phyloP scores from a whole-genome alignment of 192 early-diverging fungal genomes.

The Coemansia javaensis region DNA sequence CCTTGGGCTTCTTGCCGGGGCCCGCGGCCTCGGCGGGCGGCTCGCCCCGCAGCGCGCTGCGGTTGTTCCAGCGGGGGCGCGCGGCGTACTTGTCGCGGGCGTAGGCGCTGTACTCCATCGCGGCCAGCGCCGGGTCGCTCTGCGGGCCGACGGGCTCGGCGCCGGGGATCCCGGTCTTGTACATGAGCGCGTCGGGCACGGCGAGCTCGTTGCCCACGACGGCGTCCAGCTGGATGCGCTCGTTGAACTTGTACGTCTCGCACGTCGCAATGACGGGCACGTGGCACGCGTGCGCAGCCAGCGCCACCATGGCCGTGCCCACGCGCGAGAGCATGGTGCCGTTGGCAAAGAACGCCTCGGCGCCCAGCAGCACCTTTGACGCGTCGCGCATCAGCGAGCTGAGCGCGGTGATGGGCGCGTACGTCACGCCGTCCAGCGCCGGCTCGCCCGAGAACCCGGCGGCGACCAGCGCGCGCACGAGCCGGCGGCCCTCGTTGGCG shows the following conservation, averaged over 20 bases:
- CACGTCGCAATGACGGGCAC: constrained; percentile 95
- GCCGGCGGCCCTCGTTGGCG: constrained; percentile 71
- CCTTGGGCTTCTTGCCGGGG: constrained; percentile 18
- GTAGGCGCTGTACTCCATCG: constrained; percentile 52
- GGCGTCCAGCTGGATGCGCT: constrained; percentile 87
- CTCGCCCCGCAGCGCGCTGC: constrained; percentile 6
- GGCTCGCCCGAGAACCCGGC: constrained; percentile 55
- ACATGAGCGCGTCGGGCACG: constrained; percentile 80
- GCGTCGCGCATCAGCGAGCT: constrained; percentile 78
- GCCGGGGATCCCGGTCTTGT: constrained; percentile 35
- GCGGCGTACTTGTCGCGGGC: constrained; percentile 48
- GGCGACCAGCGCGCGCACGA: constrained; percentile 32
- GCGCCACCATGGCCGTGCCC: constrained; percentile 86
- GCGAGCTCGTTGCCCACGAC: constrained; percentile 96
- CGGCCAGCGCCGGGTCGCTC: constrained; percentile 20
- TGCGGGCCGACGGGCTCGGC: constrained; percentile 38
- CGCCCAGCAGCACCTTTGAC: constrained; percentile 94
- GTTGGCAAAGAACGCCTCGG: constrained; percentile 85
- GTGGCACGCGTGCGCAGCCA: constrained; percentile 80
- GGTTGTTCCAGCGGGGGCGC: constrained; percentile 47
- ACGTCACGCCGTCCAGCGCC: constrained; percentile 30
- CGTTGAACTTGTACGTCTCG: constrained; percentile 95
- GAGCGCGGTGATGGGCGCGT: constrained; percentile 45
- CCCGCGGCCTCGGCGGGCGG: constrained; percentile 3
- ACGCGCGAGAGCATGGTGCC: constrained; percentile 86